phyloP scores from a whole-genome alignment of 768 basidiomycete species.

The Lepiota venenata region DNA sequence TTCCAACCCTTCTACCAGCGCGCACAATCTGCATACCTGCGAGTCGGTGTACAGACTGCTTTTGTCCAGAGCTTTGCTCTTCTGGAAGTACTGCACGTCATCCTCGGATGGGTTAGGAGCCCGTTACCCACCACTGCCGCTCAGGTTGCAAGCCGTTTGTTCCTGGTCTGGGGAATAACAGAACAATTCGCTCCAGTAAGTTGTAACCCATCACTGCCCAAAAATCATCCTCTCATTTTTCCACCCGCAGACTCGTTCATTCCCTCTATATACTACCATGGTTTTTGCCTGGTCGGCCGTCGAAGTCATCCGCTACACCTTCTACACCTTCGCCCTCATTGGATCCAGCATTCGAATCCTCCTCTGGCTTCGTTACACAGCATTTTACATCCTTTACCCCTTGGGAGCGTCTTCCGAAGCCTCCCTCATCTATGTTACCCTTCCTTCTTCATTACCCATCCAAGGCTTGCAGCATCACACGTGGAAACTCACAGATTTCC shows the following conservation, averaged over 20 bases:
- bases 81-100: constrained; percentile 81
- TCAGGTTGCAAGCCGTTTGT: constrained; percentile 80
- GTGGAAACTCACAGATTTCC: constrained; percentile 58
- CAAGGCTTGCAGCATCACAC: constrained; percentile 37
- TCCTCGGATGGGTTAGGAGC: constrained; percentile 76
- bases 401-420: constrained; percentile 92
- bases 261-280: constrained; percentile 88
- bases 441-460: constrained; percentile 48
- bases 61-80: constrained; percentile 82
- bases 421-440: constrained; percentile 72
- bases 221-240: not conserved
- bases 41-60: constrained; percentile 58
- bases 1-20: constrained; percentile 45
- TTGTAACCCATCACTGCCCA: constrained; percentile 10
- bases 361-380: constrained; percentile 81
- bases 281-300: constrained; percentile 89
- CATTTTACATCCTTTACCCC: constrained; percentile 94
- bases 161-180: constrained; percentile 83
- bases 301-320: constrained; percentile 89
- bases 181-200: constrained; percentile 60
- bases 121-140: constrained; percentile 70
- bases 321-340: constrained; percentile 72
- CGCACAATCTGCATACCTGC: constrained; percentile 54
- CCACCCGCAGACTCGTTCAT: constrained; percentile 52
- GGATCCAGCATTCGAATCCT: constrained; percentile 49